Percentiles rank a stretch among this genome's conserved stretches.
phyloP scores from a whole-genome alignment of 176 grass and related monocot genomes.

The Rhipidocladum racemiflorum region DNA sequence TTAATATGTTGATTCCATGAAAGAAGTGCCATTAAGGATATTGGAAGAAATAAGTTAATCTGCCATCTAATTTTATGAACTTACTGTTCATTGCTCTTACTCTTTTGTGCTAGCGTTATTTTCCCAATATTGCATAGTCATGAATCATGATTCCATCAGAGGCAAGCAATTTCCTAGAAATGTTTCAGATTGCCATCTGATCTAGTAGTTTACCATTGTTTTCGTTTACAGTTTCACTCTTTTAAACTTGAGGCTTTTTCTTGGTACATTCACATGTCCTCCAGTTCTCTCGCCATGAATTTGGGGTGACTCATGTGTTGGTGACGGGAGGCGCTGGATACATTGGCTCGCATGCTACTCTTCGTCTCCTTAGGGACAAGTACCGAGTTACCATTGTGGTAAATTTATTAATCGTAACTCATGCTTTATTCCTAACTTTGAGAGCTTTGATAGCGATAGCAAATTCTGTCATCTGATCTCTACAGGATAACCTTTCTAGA shows the following conservation, averaged over 20 bases:
- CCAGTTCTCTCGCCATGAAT: conserved; percentile 90
- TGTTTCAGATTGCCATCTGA: not conserved
- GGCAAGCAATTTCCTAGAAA: not conserved
- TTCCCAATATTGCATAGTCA: not conserved
- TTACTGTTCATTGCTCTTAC: not conserved
- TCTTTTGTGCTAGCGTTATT: conserved; percentile 12
- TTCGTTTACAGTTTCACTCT: not conserved
- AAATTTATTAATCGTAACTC: conserved; percentile 33
- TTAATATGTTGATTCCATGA: not conserved
- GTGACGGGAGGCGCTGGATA: conserved; percentile 96
- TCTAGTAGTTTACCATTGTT: not conserved
- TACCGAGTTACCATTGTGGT: conserved; percentile 99
- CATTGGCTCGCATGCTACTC: conserved; percentile 93
- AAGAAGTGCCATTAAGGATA: conserved; percentile 1
- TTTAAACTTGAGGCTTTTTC: conserved; percentile 16
- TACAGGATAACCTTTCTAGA: conserved; percentile 96
- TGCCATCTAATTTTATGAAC: not conserved
- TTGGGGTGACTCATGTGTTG: conserved; percentile 90
- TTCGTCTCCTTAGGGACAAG: conserved; percentile 80
- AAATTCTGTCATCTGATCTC: conserved; percentile 13
- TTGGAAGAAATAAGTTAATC: conserved; percentile 1
- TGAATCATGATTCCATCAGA: not conserved
- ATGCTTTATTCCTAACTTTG: not conserved
- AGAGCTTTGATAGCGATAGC: not conserved
- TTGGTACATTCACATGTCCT: conserved; percentile 29